Evolutionary conservation across 495 filamentous ascomycete genomes (phyloP).

Genomic region (Neurospora cerealis): DNA sequence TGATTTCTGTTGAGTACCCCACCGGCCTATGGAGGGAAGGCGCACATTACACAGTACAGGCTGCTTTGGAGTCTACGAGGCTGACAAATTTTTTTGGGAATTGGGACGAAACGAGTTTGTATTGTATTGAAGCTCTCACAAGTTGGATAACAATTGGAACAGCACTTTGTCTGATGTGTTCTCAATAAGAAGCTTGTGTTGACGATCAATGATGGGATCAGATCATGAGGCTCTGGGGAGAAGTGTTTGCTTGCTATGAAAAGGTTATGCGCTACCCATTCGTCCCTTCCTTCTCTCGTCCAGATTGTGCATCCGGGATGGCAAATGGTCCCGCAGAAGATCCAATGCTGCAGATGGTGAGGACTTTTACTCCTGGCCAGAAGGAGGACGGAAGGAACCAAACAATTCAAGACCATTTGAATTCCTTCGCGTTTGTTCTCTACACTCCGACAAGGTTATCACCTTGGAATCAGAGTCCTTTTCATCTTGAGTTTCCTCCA

Average conservation of each 20-base stretch:
- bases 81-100: background rate
- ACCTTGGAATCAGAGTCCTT: background rate
- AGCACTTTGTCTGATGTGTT: background rate
- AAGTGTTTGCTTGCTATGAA: background rate
- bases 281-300: background rate
- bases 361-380: background rate
- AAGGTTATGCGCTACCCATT: background rate
- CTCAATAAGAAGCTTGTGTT: background rate
- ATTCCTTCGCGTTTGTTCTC: background rate
- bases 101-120: background rate
- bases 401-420: background rate
- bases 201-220: too few relatives aligned
- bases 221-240: background rate
- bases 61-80: background rate
- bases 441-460: background rate
- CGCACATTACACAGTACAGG: background rate
- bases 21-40: background rate
- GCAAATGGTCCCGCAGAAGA: background rate
- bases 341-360: background rate
- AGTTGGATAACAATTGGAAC: background rate
- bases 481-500: background rate
- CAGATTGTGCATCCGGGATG: background rate
- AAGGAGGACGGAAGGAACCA: background rate
- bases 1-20: background rate
- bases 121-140: background rate